phyloP scores from a whole-genome alignment of 139 green algal species.

The Chlamydomonas sphaeroides region DNA sequence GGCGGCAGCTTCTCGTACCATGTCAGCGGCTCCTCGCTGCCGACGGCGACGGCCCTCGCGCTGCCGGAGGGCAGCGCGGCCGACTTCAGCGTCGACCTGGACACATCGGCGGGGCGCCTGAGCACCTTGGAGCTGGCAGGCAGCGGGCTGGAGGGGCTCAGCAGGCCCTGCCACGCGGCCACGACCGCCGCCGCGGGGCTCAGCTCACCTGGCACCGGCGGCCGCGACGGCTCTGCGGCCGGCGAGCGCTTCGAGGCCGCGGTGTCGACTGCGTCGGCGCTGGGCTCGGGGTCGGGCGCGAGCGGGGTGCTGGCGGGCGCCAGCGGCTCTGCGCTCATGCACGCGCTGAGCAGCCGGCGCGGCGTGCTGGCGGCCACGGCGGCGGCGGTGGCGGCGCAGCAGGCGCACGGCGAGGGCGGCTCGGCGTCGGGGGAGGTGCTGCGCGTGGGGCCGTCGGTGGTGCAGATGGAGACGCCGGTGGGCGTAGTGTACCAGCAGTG shows the following conservation, averaged over 20 bases:
- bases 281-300: background rate
- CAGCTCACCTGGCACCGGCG: too few species aligned
- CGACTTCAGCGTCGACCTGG: too few species aligned
- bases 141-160: too few species aligned
- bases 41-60: background rate
- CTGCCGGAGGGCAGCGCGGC: background rate
- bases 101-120: too few species aligned
- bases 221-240: too few species aligned
- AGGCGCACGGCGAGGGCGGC: background rate
- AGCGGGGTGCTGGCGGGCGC: background rate
- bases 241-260: background rate
- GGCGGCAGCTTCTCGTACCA: background rate
- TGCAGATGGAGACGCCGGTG: constrained; percentile 2
- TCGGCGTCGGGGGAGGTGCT: background rate
- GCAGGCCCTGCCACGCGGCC: too few species aligned
- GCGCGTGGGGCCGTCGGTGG: background rate
- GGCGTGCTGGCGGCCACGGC: constrained; percentile 4
- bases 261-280: background rate
- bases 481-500: constrained; percentile 52
- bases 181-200: too few species aligned
- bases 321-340: background rate
- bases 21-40: background rate
- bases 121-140: too few species aligned
- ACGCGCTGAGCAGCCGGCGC: background rate
- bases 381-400: background rate